Percentiles rank a stretch among this genome's conserved stretches.
These are phyloP conservation scores for Suillus discolor DNA, from an alignment of 768 basidiomycete species.

Conservation along the genomic window DNA sequence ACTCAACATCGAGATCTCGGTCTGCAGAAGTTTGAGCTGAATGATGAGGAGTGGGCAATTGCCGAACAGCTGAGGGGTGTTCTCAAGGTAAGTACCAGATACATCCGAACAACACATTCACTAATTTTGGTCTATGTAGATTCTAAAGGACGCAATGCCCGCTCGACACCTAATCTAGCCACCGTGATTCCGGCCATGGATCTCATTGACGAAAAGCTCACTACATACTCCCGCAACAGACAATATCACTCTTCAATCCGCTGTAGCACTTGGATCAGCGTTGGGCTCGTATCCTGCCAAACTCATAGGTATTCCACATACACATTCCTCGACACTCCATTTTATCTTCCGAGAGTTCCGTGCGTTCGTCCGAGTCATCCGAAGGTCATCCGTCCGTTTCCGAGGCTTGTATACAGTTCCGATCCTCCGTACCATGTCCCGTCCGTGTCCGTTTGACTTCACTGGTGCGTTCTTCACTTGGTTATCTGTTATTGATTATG, in stretches of 20 bases:
- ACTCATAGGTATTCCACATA: too few relatives aligned
- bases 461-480: too few relatives aligned
- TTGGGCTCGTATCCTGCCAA: too few relatives aligned
- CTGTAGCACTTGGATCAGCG: too few relatives aligned
- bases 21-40: constrained; percentile 11
- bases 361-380: too few relatives aligned
- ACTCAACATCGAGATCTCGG: neutral
- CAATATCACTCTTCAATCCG: constrained; percentile 6
- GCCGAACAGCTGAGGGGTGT: constrained; percentile 19
- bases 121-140: constrained; percentile 11
- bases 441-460: too few relatives aligned
- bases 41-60: constrained; percentile 17
- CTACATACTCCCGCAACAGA: constrained; percentile 3
- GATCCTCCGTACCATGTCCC: too few relatives aligned
- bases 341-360: too few relatives aligned
- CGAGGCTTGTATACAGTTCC: too few relatives aligned
- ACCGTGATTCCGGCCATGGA: constrained; percentile 38
- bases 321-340: too few relatives aligned
- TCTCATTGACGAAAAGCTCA: constrained; percentile 27
- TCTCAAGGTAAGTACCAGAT: constrained; percentile 20
- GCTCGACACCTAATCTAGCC: neutral
- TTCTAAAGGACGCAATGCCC: constrained; percentile 25
- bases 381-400: too few relatives aligned
- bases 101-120: neutral
- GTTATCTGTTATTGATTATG: too few relatives aligned